Evolutionary conservation across 2,329 filamentous ascomycete genomes (phyloP).

Genomic region (Venturia nashicola): DNA sequence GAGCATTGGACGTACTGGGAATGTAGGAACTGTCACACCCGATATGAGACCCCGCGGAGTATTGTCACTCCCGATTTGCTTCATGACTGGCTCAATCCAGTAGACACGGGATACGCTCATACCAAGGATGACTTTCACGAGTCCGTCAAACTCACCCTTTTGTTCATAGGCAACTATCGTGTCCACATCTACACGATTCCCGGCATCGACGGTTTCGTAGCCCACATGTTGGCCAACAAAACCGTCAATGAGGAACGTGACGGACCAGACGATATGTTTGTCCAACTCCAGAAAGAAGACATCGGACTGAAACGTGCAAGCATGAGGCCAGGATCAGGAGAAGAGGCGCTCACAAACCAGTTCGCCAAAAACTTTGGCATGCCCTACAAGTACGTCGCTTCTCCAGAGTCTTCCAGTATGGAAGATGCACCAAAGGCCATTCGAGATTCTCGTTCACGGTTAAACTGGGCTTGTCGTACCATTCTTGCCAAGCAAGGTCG

Average conservation of each 20-base stretch:
- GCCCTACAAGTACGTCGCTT: constrained; percentile 53
- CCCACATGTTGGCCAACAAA: constrained; percentile 45
- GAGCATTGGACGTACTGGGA: constrained; percentile 49
- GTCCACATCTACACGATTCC: constrained; percentile 35
- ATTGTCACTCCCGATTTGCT: constrained; percentile 19
- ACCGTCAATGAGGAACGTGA: constrained; percentile 36
- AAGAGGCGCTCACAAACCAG: constrained; percentile 38
- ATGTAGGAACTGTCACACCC: constrained; percentile 47
- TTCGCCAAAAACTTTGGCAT: constrained; percentile 48
- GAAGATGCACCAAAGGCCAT: constrained; percentile 27
- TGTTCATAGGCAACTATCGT: constrained; percentile 28
- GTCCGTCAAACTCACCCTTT: constrained; percentile 21
- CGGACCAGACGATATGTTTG: constrained; percentile 52
- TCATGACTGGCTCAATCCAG: constrained; percentile 24
- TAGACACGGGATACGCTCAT: constrained; percentile 21
- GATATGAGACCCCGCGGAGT: constrained; percentile 21
- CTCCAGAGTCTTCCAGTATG: constrained; percentile 26
- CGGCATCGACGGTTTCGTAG: constrained; percentile 32
- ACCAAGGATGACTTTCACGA: constrained; percentile 20
- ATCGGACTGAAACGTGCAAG: constrained; percentile 23
- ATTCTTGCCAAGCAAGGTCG: constrained; percentile 24
- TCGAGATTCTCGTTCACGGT: constrained; percentile 36
- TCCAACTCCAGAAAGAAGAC: constrained; percentile 28
- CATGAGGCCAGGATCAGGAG: constrained; percentile 19
- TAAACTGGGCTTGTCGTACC: constrained; percentile 42